Percentiles rank a stretch among this genome's conserved stretches.
phyloP scores from a whole-genome alignment of 176 grass and related monocot genomes.

The Dactylis glomerata region DNA sequence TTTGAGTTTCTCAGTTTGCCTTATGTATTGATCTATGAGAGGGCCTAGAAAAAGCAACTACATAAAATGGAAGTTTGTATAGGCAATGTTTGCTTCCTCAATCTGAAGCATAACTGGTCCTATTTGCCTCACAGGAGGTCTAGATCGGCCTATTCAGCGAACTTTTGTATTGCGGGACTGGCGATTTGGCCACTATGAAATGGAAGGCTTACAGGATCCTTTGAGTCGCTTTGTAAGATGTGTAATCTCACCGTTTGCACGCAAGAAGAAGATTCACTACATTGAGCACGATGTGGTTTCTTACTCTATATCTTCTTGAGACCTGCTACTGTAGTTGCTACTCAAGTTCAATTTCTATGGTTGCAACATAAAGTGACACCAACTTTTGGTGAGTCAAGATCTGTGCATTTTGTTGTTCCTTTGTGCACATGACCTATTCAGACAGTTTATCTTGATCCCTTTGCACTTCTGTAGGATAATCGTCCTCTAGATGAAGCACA shows the following conservation, averaged over 20 bases:
- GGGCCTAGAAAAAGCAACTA: neutral
- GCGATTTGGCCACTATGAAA: slow-evolving; percentile 95
- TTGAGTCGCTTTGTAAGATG: slow-evolving; percentile 52
- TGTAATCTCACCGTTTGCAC: slow-evolving; percentile 49
- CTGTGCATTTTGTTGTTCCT: neutral
- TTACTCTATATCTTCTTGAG: slow-evolving; percentile 30
- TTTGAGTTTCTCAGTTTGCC: neutral
- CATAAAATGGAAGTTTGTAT: slow-evolving; percentile 1
- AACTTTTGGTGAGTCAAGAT: slow-evolving; percentile 36
- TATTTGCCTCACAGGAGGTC: slow-evolving; percentile 53
- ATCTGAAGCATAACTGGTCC: neutral
- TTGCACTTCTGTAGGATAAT: slow-evolving; percentile 33
- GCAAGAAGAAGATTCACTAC: slow-evolving; percentile 42
- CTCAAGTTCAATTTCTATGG: neutral
- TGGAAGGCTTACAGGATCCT: slow-evolving; percentile 86
- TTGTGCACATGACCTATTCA: slow-evolving; percentile 3
- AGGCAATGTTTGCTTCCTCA: neutral
- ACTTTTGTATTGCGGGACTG: slow-evolving; percentile 68
- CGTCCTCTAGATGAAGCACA: slow-evolving; percentile 25
- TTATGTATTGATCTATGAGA: slow-evolving; percentile 6
- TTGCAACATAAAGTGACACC: neutral
- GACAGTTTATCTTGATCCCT: neutral
- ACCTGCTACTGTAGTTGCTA: slow-evolving; percentile 12
- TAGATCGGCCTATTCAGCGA: slow-evolving; percentile 79
- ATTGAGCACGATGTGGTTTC: slow-evolving; percentile 35